Evolutionary conservation across 768 basidiomycete genomes (phyloP).

Genomic region (Lactarius tabidus): DNA sequence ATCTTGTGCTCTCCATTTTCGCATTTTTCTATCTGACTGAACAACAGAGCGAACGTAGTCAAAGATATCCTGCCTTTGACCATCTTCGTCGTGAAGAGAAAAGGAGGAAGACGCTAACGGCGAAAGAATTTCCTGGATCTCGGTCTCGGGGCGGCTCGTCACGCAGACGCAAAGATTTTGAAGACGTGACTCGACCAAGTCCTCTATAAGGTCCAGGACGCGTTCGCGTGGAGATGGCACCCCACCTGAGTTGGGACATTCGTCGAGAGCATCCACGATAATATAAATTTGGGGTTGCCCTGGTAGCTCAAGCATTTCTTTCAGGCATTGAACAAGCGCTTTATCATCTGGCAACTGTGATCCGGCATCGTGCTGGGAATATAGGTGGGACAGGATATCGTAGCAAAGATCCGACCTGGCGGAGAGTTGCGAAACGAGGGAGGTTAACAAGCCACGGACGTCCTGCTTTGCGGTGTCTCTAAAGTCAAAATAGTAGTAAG

Average conservation of each 20-base stretch:
- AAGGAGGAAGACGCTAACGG: neutral
- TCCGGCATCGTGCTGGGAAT: neutral
- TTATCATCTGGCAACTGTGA: neutral
- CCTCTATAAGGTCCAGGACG: constrained; percentile 1
- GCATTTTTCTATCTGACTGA: neutral
- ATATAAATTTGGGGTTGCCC: neutral
- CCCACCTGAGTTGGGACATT: constrained; percentile 9
- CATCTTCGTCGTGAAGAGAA: constrained; percentile 11
- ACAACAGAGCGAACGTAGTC: constrained; percentile 2
- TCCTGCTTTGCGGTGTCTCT: neutral
- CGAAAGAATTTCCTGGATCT: neutral
- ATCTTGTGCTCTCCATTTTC: constrained; percentile 6
- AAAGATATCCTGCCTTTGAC: constrained; percentile 1
- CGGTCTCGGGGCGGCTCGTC: constrained; percentile 4
- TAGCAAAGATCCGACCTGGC: neutral
- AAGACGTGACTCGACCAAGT: neutral
- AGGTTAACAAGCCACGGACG: neutral
- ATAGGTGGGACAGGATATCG: neutral
- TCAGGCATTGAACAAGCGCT: constrained; percentile 3
- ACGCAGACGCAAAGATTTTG: constrained; percentile 8
- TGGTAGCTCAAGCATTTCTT: neutral
- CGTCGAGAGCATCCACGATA: constrained; percentile 11
- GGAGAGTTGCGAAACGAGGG: neutral
- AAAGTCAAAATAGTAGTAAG: constrained; percentile 3
- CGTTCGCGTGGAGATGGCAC: neutral